Base-by-base conservation (phyloP, 2,329 filamentous ascomycete genomes). In the Stemphylium vesicarium region DNA sequence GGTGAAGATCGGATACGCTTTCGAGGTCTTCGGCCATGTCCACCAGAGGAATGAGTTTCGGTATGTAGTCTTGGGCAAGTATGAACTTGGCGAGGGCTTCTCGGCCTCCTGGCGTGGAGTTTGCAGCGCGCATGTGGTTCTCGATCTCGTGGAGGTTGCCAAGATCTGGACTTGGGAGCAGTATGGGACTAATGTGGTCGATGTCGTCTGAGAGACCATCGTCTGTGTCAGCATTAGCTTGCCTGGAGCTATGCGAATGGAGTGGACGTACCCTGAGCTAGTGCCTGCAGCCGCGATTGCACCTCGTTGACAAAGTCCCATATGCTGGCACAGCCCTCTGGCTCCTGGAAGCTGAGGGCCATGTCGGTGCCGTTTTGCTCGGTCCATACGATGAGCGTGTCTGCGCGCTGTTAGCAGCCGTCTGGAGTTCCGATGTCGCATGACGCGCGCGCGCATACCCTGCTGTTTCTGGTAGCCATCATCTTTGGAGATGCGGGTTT, bases 401-500 rank as follows among this genome's bases (percentile, higher is more conserved):
- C 94, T 96, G 76, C 50, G 33, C 38, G 64, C 43, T 66, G 26
- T 73, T 50, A 71, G 68, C 59, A 26, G 41, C 26, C 22, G 50
- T 37, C 2, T 26, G 16, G 10, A 12, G 13, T 11, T 20, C 39
- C 32, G 10, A 29, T 33, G 18, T 31, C 36, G 8, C 13, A 32
- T 33, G 20, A 32, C 37, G 51, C 45, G 49, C 49, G 74, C 80
- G 49, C 49, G 74, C 80, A 69, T 84, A 89, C 92, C 92, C 88
- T 98, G 94, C 77, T 99, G 95, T 78, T 97, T 96, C 79, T 98
- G 93, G 74, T 98, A 98, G 56, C 91, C 90, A 85, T 98, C 94
- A 71, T 97, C 93, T 75, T 92, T 96, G 59, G 87, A 86, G 62
- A 99, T 96, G 71, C 86, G 89, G 33, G 94, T 96, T 77, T 97